Conservation (phyloP, 2,329 filamentous ascomycete species). For the Rosellinia necatrix region DNA sequence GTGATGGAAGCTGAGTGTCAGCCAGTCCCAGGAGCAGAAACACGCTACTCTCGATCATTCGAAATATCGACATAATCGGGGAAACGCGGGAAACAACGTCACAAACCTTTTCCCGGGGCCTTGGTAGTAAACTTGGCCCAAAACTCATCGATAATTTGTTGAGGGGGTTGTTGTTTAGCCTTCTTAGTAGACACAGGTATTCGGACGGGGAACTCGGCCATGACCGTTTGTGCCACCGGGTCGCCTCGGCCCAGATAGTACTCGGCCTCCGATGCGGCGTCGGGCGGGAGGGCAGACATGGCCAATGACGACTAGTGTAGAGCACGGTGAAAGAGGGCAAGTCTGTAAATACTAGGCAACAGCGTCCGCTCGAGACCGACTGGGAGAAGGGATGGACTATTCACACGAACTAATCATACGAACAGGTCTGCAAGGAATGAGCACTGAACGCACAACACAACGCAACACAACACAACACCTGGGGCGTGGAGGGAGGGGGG, state of each 20-base stretch:
- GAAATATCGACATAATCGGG: neutral
- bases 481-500: too few species aligned
- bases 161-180: slow-evolving; percentile 59
- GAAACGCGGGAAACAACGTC: neutral
- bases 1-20: neutral
- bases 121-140: slow-evolving; percentile 75
- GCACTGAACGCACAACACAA: too few species aligned
- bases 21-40: too few species aligned
- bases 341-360: too few species aligned
- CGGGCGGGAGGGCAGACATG: slow-evolving; percentile 19
- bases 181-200: slow-evolving; percentile 36
- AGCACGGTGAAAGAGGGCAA: too few species aligned
- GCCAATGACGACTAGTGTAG: neutral
- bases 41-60: too few species aligned
- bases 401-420: too few species aligned
- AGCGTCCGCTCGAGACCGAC: too few species aligned
- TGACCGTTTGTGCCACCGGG: slow-evolving; percentile 24
- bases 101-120: slow-evolving; percentile 67
- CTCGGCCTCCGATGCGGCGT: slow-evolving; percentile 29
- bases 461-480: too few species aligned
- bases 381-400: too few species aligned
- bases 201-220: slow-evolving; percentile 32
- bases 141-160: slow-evolving; percentile 72
- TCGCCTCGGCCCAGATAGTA: slow-evolving; percentile 28
- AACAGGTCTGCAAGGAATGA: too few species aligned